These are phyloP conservation scores for Pleurotus djamor DNA, from an alignment of 768 basidiomycete species.

Conservation along the genomic window DNA sequence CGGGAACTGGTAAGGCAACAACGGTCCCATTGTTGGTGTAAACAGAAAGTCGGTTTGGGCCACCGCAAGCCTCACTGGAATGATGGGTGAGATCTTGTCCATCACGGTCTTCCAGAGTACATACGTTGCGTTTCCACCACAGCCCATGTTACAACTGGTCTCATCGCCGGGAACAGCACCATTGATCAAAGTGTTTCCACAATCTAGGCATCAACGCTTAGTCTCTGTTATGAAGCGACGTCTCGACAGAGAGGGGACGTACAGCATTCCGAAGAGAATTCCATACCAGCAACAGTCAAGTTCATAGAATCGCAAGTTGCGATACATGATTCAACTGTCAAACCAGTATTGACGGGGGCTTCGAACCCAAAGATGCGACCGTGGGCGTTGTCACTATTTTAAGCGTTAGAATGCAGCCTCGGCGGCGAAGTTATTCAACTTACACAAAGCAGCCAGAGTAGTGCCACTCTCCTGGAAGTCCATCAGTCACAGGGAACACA, in stretches of 20 bases:
- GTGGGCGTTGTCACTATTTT: slow-evolving; percentile 51
- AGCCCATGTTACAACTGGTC: slow-evolving; percentile 68
- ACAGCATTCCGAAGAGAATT: slow-evolving; percentile 57
- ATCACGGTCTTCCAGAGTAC: slow-evolving; percentile 16
- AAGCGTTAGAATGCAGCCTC: slow-evolving; percentile 10
- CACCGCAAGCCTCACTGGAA: slow-evolving; percentile 68
- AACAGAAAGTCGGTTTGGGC: slow-evolving; percentile 67
- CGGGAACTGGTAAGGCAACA: slow-evolving; percentile 57
- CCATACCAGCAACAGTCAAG: slow-evolving; percentile 68
- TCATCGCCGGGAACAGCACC: slow-evolving; percentile 53
- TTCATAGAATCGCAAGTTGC: slow-evolving; percentile 49
- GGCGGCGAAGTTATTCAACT: slow-evolving; percentile 17
- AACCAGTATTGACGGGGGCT: slow-evolving; percentile 18
- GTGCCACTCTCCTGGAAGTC: slow-evolving; percentile 54
- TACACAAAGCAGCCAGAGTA: slow-evolving; percentile 70
- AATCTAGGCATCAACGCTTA: slow-evolving; percentile 40
- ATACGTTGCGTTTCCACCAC: slow-evolving; percentile 66
- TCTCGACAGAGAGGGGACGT: slow-evolving; percentile 14
- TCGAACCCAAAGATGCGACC: slow-evolving; percentile 59
- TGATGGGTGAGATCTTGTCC: slow-evolving; percentile 8
- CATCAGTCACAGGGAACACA: slow-evolving; percentile 44
- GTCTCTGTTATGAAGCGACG: too few relatives aligned
- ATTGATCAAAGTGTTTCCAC: slow-evolving; percentile 62
- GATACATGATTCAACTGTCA: slow-evolving; percentile 67
- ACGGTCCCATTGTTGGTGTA: slow-evolving; percentile 55